These are phyloP conservation scores for Phytophthora lateralis DNA, from an alignment of 352 stramenopile species.

Conservation along the genomic window DNA sequence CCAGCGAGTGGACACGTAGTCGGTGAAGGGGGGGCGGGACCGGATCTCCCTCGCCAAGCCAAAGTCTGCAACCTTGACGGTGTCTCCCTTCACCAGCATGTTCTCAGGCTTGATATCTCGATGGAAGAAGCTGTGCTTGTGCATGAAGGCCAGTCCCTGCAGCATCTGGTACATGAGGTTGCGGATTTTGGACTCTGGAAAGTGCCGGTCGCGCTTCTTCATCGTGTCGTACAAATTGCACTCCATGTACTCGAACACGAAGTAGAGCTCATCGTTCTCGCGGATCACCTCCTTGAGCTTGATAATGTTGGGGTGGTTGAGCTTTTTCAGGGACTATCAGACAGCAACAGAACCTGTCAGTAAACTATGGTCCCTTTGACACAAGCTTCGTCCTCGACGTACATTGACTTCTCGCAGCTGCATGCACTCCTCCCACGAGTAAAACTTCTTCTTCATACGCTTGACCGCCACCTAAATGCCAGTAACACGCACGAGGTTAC, in stretches of 20 bases:
- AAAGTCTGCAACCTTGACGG: constrained; percentile 99
- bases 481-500: background rate
- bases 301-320: constrained; percentile 98
- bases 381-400: constrained; percentile 25
- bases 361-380: background rate
- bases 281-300: constrained; percentile 98
- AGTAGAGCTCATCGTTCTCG: constrained; percentile 97
- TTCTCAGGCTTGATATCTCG: constrained; percentile 99
- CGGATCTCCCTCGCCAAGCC: constrained; percentile 95
- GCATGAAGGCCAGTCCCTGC: constrained; percentile 97
- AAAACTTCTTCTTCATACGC: constrained; percentile 98
- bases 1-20: constrained; percentile 99
- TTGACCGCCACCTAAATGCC: constrained; percentile 91
- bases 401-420: constrained; percentile 97
- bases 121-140: constrained; percentile 98
- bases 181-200: constrained; percentile 94
- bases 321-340: constrained; percentile 91
- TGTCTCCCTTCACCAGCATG: constrained; percentile 95
- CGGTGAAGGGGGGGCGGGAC: constrained; percentile 93
- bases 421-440: constrained; percentile 96
- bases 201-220: constrained; percentile 90
- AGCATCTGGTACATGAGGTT: constrained; percentile 99
- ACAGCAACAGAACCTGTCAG: constrained; percentile 6
- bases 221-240: constrained; percentile 98
- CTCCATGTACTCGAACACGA: constrained; percentile 99